Percentiles rank a stretch among this genome's conserved stretches.
Conservation (phyloP, 202 grass and related monocot species). For the Alloteropsis angusta region DNA sequence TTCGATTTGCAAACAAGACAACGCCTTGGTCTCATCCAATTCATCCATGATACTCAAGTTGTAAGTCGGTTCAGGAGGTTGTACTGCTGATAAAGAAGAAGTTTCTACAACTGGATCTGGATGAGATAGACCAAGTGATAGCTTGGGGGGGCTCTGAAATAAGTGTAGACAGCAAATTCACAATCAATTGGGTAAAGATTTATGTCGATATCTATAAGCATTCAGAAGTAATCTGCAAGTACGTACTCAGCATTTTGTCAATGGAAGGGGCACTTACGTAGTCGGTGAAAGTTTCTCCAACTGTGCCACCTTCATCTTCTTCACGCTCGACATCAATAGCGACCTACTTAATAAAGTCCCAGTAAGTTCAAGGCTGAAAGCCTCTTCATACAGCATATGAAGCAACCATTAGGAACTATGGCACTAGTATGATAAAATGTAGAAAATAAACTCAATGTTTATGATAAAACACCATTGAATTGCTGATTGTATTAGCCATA, state of each 20-base stretch:
- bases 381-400: neutral
- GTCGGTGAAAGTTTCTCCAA: slow-evolving; percentile 85
- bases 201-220: no score
- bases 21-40: slow-evolving; percentile 58
- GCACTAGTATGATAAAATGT: neutral
- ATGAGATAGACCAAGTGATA: slow-evolving; percentile 79
- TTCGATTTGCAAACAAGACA: slow-evolving; percentile 98
- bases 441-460: neutral
- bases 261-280: no score
- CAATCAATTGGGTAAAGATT: no score
- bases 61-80: slow-evolving; percentile 95
- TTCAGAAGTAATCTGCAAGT: no score
- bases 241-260: no score
- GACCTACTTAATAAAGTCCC: slow-evolving; percentile 42
- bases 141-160: slow-evolving; percentile 86
- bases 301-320: slow-evolving; percentile 73
- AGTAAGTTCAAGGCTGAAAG: neutral
- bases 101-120: slow-evolving; percentile 98
- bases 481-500: neutral
- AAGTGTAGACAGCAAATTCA: no score
- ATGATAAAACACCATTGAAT: neutral
- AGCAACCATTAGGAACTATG: neutral
- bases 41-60: slow-evolving; percentile 70
- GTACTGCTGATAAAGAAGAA: slow-evolving; percentile 91
- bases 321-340: slow-evolving; percentile 93